Evolutionary conservation across 768 basidiomycete genomes (phyloP).

Genomic region (Tephrocybe sp.): DNA sequence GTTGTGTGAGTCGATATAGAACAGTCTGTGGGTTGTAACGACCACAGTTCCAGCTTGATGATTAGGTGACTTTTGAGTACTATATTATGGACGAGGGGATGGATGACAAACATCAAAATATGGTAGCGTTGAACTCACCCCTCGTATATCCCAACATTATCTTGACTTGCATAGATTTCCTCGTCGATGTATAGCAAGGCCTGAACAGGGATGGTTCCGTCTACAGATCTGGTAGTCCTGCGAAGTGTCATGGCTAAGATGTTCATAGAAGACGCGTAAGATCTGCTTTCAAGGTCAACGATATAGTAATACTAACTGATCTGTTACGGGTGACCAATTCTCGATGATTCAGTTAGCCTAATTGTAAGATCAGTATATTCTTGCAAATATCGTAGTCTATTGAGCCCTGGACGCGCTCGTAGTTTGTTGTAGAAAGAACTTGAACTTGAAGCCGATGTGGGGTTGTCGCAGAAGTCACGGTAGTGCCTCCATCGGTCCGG

Average conservation of each 20-base stretch:
- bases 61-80: conserved; percentile 75
- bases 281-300: background rate
- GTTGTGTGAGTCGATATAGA: conserved; percentile 66
- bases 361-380: too few species aligned
- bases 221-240: conserved; percentile 53
- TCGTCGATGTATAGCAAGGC: conserved; percentile 84
- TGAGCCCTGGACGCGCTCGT: too few species aligned
- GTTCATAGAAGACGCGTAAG: conserved; percentile 4
- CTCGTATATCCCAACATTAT: conserved; percentile 86
- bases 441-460: too few species aligned
- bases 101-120: background rate
- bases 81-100: conserved; percentile 42
- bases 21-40: conserved; percentile 80
- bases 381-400: too few species aligned
- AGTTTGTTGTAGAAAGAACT: too few species aligned
- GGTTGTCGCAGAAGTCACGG: too few species aligned
- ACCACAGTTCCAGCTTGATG: conserved; percentile 75
- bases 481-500: too few species aligned
- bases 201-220: conserved; percentile 75
- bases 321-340: too few species aligned
- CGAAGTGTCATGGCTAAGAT: conserved; percentile 45
- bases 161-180: conserved; percentile 67
- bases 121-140: conserved; percentile 54
- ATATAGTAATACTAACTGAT: too few species aligned
- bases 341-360: too few species aligned